A percentile compares a stretch with the other conserved stretches of the same genome.
Evolutionary conservation across 305 asterid genomes (phyloP).

Genomic region (Rubia tinctorum): DNA sequence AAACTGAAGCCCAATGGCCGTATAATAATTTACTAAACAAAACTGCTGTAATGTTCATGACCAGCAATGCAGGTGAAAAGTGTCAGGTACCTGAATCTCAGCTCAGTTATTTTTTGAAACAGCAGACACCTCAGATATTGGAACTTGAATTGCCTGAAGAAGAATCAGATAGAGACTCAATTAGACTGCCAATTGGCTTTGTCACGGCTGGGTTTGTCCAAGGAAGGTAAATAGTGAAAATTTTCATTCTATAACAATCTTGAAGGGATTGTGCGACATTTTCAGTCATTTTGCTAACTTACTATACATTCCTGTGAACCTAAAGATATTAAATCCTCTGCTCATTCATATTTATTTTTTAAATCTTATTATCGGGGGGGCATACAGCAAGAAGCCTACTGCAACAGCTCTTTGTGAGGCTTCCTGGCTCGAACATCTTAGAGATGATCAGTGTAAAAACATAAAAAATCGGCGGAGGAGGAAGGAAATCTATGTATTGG

Average conservation of each 20-base stretch:
- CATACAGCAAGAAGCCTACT: constrained; percentile 66
- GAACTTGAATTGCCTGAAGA: constrained; percentile 54
- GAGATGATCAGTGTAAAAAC: constrained; percentile 74
- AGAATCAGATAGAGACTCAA: constrained; percentile 29
- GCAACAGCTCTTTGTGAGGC: constrained; percentile 79
- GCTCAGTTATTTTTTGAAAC: constrained; percentile 42
- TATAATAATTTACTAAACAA: background rate
- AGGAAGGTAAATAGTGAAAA: constrained; percentile 54
- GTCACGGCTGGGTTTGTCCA: constrained; percentile 77
- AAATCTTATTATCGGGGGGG: constrained; percentile 9
- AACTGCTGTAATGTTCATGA: constrained; percentile 36
- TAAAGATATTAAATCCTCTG: background rate
- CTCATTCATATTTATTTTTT: constrained; percentile 2
- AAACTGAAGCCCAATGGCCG: background rate
- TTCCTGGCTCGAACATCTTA: constrained; percentile 52
- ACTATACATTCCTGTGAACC: background rate
- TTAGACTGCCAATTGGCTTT: constrained; percentile 79
- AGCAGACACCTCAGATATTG: constrained; percentile 61
- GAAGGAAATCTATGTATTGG: constrained; percentile 75
- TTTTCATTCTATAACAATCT: background rate
- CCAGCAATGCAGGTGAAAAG: constrained; percentile 33
- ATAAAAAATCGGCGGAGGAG: constrained; percentile 43
- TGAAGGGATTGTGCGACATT: background rate
- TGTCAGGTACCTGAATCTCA: constrained; percentile 60
- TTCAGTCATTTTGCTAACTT: background rate